phyloP scores from a whole-genome alignment of 768 basidiomycete genomes.

The Kwoniella shandongensis region DNA sequence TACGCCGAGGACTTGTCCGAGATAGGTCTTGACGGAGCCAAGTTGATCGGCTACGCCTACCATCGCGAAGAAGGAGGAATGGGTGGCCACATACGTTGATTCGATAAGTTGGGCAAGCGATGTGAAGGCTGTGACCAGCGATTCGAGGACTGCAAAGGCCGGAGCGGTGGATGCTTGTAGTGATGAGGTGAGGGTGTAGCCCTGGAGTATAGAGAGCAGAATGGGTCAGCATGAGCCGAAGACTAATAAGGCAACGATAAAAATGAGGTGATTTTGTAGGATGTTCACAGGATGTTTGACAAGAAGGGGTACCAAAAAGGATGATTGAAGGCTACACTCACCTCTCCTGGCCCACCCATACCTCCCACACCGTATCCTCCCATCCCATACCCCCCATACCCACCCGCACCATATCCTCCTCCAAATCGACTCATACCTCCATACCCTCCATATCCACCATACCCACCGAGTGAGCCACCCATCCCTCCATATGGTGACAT shows the following conservation, averaged over 20 bases:
- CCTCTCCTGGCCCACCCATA: slow-evolving; percentile 61
- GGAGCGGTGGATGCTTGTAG: slow-evolving; percentile 86
- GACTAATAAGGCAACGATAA: background rate
- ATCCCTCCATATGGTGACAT: slow-evolving; percentile 56
- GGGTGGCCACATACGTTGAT: slow-evolving; percentile 94
- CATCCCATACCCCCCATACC: slow-evolving; percentile 29
- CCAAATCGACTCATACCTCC: slow-evolving; percentile 29
- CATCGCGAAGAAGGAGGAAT: slow-evolving; percentile 84
- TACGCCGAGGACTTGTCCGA: slow-evolving; percentile 88
- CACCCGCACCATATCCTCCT: slow-evolving; percentile 47
- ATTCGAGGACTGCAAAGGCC: slow-evolving; percentile 89
- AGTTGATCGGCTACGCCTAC: slow-evolving; percentile 96
- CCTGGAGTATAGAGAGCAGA: slow-evolving; percentile 53
- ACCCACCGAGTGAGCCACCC: slow-evolving; percentile 51
- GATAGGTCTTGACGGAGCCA: slow-evolving; percentile 81
- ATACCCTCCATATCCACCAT: slow-evolving; percentile 54
- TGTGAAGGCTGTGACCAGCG: slow-evolving; percentile 90
- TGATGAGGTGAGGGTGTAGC: slow-evolving; percentile 73
- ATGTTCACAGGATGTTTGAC: no score
- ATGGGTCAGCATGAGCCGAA: slow-evolving; percentile 35
- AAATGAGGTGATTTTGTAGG: no score
- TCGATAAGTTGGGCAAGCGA: slow-evolving; percentile 98
- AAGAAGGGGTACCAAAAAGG: no score
- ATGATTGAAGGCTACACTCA: slow-evolving; percentile 46
- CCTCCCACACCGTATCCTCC: slow-evolving; percentile 52